A percentile compares a stretch with the other conserved stretches of the same genome.
Conservation (phyloP, 345 rosid genomes). For the Camelina hispida region DNA sequence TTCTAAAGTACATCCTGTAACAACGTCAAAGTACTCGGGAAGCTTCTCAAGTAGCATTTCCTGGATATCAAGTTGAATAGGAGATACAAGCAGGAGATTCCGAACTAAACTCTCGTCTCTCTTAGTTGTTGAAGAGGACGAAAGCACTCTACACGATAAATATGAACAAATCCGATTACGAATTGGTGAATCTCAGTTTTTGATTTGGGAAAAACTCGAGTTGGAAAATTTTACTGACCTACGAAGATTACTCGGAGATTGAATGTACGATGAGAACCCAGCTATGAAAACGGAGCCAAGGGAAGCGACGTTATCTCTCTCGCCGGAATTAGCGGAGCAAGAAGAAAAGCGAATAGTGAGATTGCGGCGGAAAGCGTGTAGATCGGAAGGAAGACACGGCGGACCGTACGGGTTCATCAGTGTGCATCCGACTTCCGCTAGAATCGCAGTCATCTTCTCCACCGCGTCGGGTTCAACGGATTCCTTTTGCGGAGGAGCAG, state of each 20-base stretch:
- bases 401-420: slow-evolving; percentile 62
- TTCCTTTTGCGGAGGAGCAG: slow-evolving; percentile 41
- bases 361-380: slow-evolving; percentile 61
- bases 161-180: slow-evolving; percentile 9
- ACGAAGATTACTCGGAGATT: slow-evolving; percentile 58
- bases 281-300: slow-evolving; percentile 58
- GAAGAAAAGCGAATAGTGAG: slow-evolving; percentile 59
- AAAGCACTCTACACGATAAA: slow-evolving; percentile 54
- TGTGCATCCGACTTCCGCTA: slow-evolving; percentile 83
- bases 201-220: background rate
- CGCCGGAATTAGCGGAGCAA: slow-evolving; percentile 34
- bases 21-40: slow-evolving; percentile 65
- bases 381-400: slow-evolving; percentile 73
- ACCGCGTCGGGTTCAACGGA: slow-evolving; percentile 39
- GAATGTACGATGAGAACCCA: slow-evolving; percentile 59
- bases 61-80: slow-evolving; percentile 69
- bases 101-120: too few relatives aligned
- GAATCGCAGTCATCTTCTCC: slow-evolving; percentile 61
- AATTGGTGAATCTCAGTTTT: slow-evolving; percentile 8
- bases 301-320: slow-evolving; percentile 25
- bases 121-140: slow-evolving; percentile 39
- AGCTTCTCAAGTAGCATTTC: slow-evolving; percentile 74
- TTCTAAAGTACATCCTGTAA: slow-evolving; percentile 51
- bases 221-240: slow-evolving; percentile 46
- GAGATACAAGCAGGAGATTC: slow-evolving; percentile 54